Conservation (phyloP, 2,329 filamentous ascomycete species). For the Didymella pomorum region DNA sequence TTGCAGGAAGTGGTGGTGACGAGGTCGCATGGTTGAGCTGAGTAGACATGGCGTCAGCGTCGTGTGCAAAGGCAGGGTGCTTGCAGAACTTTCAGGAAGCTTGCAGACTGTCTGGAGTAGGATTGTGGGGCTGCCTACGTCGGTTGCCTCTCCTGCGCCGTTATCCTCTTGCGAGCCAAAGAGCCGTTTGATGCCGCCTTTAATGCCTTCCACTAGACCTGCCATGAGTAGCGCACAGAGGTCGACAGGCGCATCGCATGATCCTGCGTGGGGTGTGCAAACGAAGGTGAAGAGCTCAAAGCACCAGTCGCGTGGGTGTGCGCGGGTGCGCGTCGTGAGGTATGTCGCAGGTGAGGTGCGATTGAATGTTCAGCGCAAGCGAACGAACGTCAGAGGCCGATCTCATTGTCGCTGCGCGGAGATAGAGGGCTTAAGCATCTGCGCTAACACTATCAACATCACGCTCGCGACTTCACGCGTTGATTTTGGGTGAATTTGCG, state of each 20-base stretch:
- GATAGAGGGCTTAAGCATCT: constrained; percentile 16
- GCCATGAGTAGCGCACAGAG: not conserved
- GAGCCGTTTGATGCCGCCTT: not conserved
- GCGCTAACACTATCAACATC: not conserved
- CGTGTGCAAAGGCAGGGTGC: not conserved
- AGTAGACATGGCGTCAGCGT: constrained; percentile 30
- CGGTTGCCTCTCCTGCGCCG: constrained; percentile 10
- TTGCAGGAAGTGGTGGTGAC: not conserved
- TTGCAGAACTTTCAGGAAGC: not conserved
- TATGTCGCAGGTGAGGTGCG: constrained; percentile 19
- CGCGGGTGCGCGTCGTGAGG: constrained; percentile 2
- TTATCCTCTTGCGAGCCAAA: constrained; percentile 15
- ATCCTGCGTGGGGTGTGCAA: not conserved
- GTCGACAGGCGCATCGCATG: constrained; percentile 1
- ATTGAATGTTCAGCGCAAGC: constrained; percentile 25
- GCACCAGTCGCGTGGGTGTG: not conserved
- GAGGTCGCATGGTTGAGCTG: constrained; percentile 33
- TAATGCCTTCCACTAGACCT: not conserved
- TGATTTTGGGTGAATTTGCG: not conserved
- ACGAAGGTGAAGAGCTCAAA: not conserved
- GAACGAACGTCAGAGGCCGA: constrained; percentile 23
- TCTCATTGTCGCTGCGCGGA: constrained; percentile 16
- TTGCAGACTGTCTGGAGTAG: not conserved
- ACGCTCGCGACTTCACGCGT: not conserved
- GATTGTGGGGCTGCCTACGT: constrained; percentile 17